Percentiles rank a stretch among this genome's conserved stretches.
phyloP scores from a whole-genome alignment of 1,284 basidiomycete species.

The Ustilago tritici region DNA sequence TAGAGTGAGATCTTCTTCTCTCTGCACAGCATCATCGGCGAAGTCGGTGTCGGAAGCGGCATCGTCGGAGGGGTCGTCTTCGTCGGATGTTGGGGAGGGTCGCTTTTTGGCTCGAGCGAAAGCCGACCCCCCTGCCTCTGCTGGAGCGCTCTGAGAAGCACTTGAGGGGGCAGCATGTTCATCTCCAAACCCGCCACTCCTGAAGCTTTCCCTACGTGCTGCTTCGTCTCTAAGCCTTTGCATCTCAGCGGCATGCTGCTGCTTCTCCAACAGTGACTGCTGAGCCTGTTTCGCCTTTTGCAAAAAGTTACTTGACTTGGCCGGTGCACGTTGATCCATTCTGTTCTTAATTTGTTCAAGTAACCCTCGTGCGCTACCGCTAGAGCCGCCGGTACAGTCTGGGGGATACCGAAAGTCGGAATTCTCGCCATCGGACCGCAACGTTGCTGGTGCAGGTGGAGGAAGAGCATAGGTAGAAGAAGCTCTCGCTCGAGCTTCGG shows the following conservation, averaged over 20 bases:
- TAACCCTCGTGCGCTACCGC: constrained; percentile 23
- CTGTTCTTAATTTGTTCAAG: constrained; percentile 41
- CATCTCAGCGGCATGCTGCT: constrained; percentile 18
- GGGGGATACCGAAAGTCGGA: constrained; percentile 29
- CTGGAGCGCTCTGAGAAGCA: background rate
- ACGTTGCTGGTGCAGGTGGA: background rate
- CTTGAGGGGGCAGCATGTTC: background rate
- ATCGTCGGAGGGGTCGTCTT: background rate
- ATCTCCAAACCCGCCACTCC: constrained; percentile 31
- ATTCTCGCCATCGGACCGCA: background rate
- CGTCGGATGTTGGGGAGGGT: background rate
- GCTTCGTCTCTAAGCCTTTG: constrained; percentile 25
- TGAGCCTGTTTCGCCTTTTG: constrained; percentile 44
- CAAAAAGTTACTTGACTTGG: constrained; percentile 31
- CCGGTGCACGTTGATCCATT: constrained; percentile 22
- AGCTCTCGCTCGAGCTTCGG: constrained; percentile 30
- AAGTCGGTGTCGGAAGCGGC: background rate
- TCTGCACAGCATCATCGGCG: background rate
- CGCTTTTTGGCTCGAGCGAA: constrained; percentile 27
- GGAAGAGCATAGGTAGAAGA: constrained; percentile 7
- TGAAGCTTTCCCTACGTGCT: constrained; percentile 18
- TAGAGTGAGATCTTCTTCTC: constrained; percentile 36
- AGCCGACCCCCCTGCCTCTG: constrained; percentile 9
- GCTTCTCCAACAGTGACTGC: constrained; percentile 43
- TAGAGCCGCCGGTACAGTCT: constrained; percentile 7